Evolutionary conservation across 2,329 filamentous ascomycete species (phyloP), one percentile per base, ranked within the genome.

Genomic region (Saccharata proteae): DNA sequence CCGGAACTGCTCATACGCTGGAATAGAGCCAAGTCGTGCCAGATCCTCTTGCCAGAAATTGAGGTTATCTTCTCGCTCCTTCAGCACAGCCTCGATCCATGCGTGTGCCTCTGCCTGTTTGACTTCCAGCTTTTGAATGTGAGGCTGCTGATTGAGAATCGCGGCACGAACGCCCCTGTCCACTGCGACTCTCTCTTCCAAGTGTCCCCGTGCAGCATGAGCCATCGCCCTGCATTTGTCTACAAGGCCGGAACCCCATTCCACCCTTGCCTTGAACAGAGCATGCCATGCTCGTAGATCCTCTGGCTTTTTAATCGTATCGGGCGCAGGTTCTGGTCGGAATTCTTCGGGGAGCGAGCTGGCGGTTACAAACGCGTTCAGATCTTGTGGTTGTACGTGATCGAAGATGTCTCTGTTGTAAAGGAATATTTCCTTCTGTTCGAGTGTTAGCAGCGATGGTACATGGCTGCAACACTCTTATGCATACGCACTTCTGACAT

Each of bases 271-370:
- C 53, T 77, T 79, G 63, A 90, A 94, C 14, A 96, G 65, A 26
- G 77, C 73, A 51, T 84, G 81, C 88, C 90, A 98, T 71, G 85
- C 78, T 46, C 77, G 68, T 34, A 94, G 65, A 39, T 85, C 78
- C 38, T 79, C 82, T 39, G 83, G 77, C 47, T 86, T 76, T 25
- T 77, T 67, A 43, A 93, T 79, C 24, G 75, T 79, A 54, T 93
- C 85, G n/a, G 90, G 90, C 23, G 71, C 64, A 16, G 63, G 61
- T 13, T 64, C 57, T 17, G 83, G 75, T 35, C 65, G 64, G 39
- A 77, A 72, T 25, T 71, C 57, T 32, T 65, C 62, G 5, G 68
- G 64, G 57, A 79, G 43, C 42, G 60, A 67, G 37, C 62, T 64
- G 20, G 68, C 71, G 19, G 63, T 47, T 26, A 69, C 62, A 38